Percentiles rank a stretch among this genome's conserved stretches.
These are phyloP conservation scores for Thalassiosira exigua DNA, from an alignment of 352 stramenopile species.

Conservation along the genomic window DNA sequence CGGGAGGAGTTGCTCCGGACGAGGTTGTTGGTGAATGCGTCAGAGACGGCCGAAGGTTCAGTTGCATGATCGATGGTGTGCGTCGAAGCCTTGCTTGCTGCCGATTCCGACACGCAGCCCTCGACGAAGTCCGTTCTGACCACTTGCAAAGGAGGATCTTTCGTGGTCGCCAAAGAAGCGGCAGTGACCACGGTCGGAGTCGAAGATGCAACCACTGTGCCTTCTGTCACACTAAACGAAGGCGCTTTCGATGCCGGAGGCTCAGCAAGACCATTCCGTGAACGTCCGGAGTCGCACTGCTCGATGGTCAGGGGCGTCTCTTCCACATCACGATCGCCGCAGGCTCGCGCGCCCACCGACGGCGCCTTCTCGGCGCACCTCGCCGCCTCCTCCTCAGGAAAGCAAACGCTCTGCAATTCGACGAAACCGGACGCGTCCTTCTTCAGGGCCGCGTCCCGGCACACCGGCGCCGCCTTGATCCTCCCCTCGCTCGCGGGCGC, in stretches of 20 bases:
- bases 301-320: slow-evolving; percentile 26
- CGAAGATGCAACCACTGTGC: slow-evolving; percentile 25
- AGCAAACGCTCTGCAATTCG: slow-evolving; percentile 35
- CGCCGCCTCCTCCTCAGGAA: slow-evolving; percentile 34
- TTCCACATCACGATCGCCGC: background rate
- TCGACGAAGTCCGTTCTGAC: slow-evolving; percentile 15
- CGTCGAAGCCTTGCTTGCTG: background rate
- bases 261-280: slow-evolving; percentile 9
- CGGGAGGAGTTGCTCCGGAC: slow-evolving; percentile 35
- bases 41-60: background rate
- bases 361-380: slow-evolving; percentile 30
- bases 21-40: slow-evolving; percentile 49
- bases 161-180: slow-evolving; percentile 1
- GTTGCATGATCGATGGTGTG: background rate
- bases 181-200: slow-evolving; percentile 40
- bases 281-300: slow-evolving; percentile 1
- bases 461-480: slow-evolving; percentile 61
- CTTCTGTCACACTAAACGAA: too few species aligned
- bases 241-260: background rate
- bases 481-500: slow-evolving; percentile 43
- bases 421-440: slow-evolving; percentile 19
- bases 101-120: background rate
- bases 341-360: background rate
- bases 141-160: slow-evolving; percentile 31
- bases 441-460: slow-evolving; percentile 22